Evolutionary conservation across 345 rosid species (phyloP), one percentile per base, ranked within the genome.

Genomic region (Theobroma cacao): DNA sequence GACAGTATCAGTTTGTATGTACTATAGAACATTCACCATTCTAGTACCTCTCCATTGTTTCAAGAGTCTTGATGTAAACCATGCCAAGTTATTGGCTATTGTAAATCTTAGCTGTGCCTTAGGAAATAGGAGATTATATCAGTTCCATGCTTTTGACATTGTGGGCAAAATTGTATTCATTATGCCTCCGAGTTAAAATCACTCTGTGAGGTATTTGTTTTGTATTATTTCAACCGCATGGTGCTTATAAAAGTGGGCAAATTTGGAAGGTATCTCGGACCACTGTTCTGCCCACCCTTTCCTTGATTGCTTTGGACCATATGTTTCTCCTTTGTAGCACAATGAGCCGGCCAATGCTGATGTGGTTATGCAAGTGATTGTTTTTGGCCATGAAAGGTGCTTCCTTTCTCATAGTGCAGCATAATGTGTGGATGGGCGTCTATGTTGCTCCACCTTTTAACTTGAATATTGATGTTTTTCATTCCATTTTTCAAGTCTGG

Each of bases 151-250:
- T 76, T 75, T 70, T 59, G 33, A 75, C 66, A 30, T 40, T 66
- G 28, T 77, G 82, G 43, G 73, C n/a, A 47, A 31, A 74, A 28
- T 22, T 67, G 80, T 86, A 81, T 84, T 83, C 67, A 67, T 84
- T 83, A 47, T 78, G 82, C 88, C 91, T 83, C 88, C 88, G 86
- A 80, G 89, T 78, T 65, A 24, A 67, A 40, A 5, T 48, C 56
- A 82, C 88, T 82, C 83, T n/a, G 84, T 13, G 86, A 85, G 91
- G 88, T 56, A 84, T 68, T 28, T 34, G 67, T 72, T 59, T 50
- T 18, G 34, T 81, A 64, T 82, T 59, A 72, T 76, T 82, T 82
- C 76, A 52, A 52, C 52, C 47, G 61, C 72, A 36, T 31, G 78
- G 69, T 77, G 67, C 76, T 72, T 68, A 31, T 60, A 48, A 68